A percentile compares a stretch with the other conserved stretches of the same genome.
These are phyloP conservation scores for Lactarius akahatsu DNA, from an alignment of 768 basidiomycete species.

Conservation along the genomic window DNA sequence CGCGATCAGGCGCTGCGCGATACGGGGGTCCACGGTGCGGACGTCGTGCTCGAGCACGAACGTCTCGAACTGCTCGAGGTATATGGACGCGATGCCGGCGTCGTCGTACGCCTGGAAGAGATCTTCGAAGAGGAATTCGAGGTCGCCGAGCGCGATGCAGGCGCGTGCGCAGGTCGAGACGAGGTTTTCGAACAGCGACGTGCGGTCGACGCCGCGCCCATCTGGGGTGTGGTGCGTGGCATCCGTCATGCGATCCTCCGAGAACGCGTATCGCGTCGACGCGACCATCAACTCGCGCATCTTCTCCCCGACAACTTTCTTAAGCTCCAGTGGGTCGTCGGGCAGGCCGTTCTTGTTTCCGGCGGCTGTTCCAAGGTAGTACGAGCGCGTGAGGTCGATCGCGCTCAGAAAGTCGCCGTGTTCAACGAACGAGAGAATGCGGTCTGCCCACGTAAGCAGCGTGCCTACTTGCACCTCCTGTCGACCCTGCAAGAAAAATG, in stretches of 20 bases:
- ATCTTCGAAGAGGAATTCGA: constrained; percentile 89
- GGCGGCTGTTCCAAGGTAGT: constrained; percentile 75
- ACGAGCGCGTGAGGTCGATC: constrained; percentile 80
- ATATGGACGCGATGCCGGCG: constrained; percentile 80
- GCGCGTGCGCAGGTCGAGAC: constrained; percentile 76
- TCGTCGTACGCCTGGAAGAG: constrained; percentile 88
- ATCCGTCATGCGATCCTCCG: constrained; percentile 92
- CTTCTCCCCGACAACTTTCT: constrained; percentile 66
- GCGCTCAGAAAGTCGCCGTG: constrained; percentile 87
- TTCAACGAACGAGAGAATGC: constrained; percentile 78
- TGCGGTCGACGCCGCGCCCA: constrained; percentile 90
- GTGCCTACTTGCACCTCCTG: constrained; percentile 76
- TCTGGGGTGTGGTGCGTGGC: constrained; percentile 78
- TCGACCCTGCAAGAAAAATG: constrained; percentile 47
- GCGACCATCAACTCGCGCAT: constrained; percentile 83
- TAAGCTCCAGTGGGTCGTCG: constrained; percentile 54
- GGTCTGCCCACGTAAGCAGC: constrained; percentile 93
- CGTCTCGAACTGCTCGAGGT: constrained; percentile 75
- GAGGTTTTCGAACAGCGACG: constrained; percentile 83
- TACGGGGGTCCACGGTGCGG: constrained; percentile 74
- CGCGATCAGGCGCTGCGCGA: constrained; percentile 81
- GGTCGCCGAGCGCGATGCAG: constrained; percentile 75
- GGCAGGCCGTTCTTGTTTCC: constrained; percentile 90
- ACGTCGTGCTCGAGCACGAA: constrained; percentile 78
- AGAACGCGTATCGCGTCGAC: constrained; percentile 87